Evolutionary conservation across 2,329 filamentous ascomycete genomes (phyloP), one percentile per base, ranked within the genome.

Genomic region (Fusarium bactridioides): DNA sequence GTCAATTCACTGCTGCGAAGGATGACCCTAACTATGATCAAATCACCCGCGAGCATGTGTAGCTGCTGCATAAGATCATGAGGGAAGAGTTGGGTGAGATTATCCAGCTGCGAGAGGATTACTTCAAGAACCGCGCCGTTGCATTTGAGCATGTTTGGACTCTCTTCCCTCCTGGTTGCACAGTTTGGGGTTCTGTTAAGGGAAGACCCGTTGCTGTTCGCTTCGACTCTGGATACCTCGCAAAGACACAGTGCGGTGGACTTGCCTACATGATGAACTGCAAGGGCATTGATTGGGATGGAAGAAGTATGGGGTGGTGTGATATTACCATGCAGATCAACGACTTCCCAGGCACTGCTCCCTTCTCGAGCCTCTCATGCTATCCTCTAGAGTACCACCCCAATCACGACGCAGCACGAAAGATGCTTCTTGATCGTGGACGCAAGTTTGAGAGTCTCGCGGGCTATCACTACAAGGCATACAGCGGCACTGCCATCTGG

Each of bases 71-170:
- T 67, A 80, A 81, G 35, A 83, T 86, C 25, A 79, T 90, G 31
- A 80, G 84, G 50, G 82, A 83, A 23, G 88, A 90, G 73, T 82
- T 90, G 15, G 83, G 82, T 21, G 84, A 87, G 25, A 80, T 81
- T 16, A 86, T 90, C 59, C 82, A 84, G 56, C 80, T 84, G 2
- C 85, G 84, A 29, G 80, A 85, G 47, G 88, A 90, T 62, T 85
- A 87, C 58, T 80, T 87, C 66, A 78, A 80, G 69, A 88, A 89
- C 67, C 83, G 84, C 0, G 87, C 88, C 50, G 85, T 90, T 56
- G 85, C 85, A 0, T 88, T 85, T 56, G 81, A 85, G 18, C 84
- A 89, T 51, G 80, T 85, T 15, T 88, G 86, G 86, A 85, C 85
- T n/a, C 82, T 89, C 33, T 87, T 88, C 74, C 82, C 83, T 56